Conservation (phyloP, 2,329 filamentous ascomycete genomes). For the Bipolaris victoriae region DNA sequence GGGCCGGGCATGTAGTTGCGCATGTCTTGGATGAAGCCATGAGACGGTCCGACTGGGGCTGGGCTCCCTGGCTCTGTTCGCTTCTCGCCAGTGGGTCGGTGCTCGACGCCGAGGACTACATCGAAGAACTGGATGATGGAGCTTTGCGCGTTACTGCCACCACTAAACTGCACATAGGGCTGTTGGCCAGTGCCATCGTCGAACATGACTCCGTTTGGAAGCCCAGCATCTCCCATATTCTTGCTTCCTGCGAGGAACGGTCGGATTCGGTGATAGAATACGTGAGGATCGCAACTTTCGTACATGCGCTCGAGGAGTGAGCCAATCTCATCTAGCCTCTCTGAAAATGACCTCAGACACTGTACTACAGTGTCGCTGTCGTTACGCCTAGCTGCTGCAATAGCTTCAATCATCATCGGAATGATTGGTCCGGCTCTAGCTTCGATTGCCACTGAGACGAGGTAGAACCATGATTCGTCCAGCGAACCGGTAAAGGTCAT, state of each 20-base stretch:
- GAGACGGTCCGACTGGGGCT: slow-evolving; percentile 58
- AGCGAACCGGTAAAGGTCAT: slow-evolving; percentile 91
- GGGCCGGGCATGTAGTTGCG: slow-evolving; percentile 94
- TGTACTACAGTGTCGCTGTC: slow-evolving; percentile 75
- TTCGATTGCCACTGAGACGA: slow-evolving; percentile 94
- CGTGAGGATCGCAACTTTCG: slow-evolving; percentile 89
- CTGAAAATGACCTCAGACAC: slow-evolving; percentile 81
- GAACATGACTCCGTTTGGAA: slow-evolving; percentile 86
- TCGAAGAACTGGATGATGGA: slow-evolving; percentile 98
- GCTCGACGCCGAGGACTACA: slow-evolving; percentile 84
- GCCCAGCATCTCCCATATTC: slow-evolving; percentile 94
- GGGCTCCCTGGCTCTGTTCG: slow-evolving; percentile 53
- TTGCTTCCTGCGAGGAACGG: slow-evolving; percentile 95
- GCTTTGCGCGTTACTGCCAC: slow-evolving; percentile 96
- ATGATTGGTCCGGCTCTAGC: slow-evolving; percentile 87
- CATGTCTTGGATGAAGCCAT: slow-evolving; percentile 98
- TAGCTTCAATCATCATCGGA: slow-evolving; percentile 85
- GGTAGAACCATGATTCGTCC: slow-evolving; percentile 98
- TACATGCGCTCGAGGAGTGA: slow-evolving; percentile 85
- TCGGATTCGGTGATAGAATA: slow-evolving; percentile 96
- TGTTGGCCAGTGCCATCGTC: slow-evolving; percentile 74
- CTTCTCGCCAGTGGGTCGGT: slow-evolving; percentile 84
- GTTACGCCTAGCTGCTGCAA: slow-evolving; percentile 74
- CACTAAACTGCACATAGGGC: slow-evolving; percentile 82
- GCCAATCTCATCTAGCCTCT: slow-evolving; percentile 84